Evolutionary conservation across 2,329 filamentous ascomycete genomes (phyloP).

Genomic region (Pseudogymnoascus sp.): DNA sequence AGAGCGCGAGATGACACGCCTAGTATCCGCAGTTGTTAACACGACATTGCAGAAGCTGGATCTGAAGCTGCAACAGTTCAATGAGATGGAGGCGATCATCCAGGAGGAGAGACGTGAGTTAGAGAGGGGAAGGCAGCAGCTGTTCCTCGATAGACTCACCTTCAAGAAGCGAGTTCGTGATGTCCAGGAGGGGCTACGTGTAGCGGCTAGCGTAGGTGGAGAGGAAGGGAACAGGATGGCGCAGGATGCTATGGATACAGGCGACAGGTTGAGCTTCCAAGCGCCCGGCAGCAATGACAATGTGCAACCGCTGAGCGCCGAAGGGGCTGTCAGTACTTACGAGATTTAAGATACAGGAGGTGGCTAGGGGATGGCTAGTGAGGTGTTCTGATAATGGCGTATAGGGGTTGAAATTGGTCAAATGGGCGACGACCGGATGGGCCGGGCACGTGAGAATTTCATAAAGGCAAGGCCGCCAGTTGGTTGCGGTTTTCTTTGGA

Average conservation of each 20-base stretch:
- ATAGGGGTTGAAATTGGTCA: slow-evolving; percentile 3
- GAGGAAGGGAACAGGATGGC: slow-evolving; percentile 29
- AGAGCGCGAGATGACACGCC: slow-evolving; percentile 89
- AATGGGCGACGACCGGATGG: neutral
- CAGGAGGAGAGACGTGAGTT: slow-evolving; percentile 89
- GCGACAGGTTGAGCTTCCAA: slow-evolving; percentile 48
- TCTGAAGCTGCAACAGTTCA: slow-evolving; percentile 91
- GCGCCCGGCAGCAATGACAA: slow-evolving; percentile 29
- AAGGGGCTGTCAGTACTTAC: slow-evolving; percentile 30
- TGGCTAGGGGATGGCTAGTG: neutral
- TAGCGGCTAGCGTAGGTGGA: slow-evolving; percentile 33
- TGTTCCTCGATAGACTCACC: slow-evolving; percentile 84
- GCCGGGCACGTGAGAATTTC: neutral
- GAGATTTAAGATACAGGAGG: neutral
- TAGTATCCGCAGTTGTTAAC: slow-evolving; percentile 88
- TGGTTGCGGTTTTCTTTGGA: slow-evolving; percentile 1
- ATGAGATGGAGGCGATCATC: slow-evolving; percentile 87
- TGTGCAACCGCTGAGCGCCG: slow-evolving; percentile 48
- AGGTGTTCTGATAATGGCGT: slow-evolving; percentile 5
- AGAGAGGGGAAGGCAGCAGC: slow-evolving; percentile 82
- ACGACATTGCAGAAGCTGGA: slow-evolving; percentile 92
- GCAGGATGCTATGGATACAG: slow-evolving; percentile 28
- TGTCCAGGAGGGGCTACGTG: slow-evolving; percentile 67
- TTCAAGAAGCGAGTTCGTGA: slow-evolving; percentile 84
- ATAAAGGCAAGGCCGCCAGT: neutral